Conservation (phyloP, 2,329 filamentous ascomycete species). For the Aspergillus proliferans region DNA sequence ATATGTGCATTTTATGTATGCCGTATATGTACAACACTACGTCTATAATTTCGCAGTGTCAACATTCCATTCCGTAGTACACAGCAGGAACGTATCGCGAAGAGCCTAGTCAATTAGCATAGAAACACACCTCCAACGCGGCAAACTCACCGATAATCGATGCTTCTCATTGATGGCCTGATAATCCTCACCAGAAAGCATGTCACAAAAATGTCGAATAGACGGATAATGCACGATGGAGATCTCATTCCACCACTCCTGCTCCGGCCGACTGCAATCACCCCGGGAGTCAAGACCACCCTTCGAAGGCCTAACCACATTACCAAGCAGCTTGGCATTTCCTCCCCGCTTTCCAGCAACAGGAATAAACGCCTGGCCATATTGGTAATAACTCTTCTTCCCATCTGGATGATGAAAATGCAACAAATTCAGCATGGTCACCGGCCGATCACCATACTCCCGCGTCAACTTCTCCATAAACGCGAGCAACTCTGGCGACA, state of each 20-base stretch:
- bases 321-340: slow-evolving; percentile 57
- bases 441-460: slow-evolving; percentile 35
- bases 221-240: slow-evolving; percentile 60
- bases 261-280: slow-evolving; percentile 12
- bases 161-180: slow-evolving; percentile 52
- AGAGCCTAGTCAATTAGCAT: slow-evolving; percentile 29
- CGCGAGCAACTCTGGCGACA: slow-evolving; percentile 44
- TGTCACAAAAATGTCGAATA: slow-evolving; percentile 56
- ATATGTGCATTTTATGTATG: background rate
- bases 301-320: slow-evolving; percentile 37
- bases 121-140: background rate
- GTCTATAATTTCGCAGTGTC: slow-evolving; percentile 11
- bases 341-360: slow-evolving; percentile 52
- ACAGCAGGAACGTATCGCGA: slow-evolving; percentile 49
- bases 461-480: slow-evolving; percentile 42
- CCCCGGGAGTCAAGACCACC: slow-evolving; percentile 19
- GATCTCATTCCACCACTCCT: slow-evolving; percentile 55
- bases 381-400: slow-evolving; percentile 51
- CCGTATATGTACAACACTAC: background rate
- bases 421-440: slow-evolving; percentile 60
- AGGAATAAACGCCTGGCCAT: slow-evolving; percentile 43
- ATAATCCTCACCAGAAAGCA: slow-evolving; percentile 53
- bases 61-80: slow-evolving; percentile 46
- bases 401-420: slow-evolving; percentile 47
- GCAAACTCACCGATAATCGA: slow-evolving; percentile 38